A percentile compares a stretch with the other conserved stretches of the same genome.
Evolutionary conservation across 257 asterid genomes (phyloP).

Genomic region (Capsicum baccatum): DNA sequence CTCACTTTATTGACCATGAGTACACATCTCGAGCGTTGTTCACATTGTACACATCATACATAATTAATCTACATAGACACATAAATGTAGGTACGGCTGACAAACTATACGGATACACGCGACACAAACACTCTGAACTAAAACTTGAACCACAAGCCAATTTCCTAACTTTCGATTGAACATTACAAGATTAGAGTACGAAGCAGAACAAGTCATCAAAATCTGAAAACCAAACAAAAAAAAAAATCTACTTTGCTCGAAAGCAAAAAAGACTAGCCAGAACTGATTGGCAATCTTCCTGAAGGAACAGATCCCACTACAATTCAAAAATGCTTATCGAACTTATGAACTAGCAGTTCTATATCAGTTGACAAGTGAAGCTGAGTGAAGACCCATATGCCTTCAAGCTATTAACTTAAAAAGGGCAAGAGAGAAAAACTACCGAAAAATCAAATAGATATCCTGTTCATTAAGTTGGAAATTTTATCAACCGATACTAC

Average conservation of each 20-base stretch:
- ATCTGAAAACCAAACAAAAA: not conserved
- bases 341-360: not conserved
- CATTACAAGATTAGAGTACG: not conserved
- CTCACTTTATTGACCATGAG: not conserved
- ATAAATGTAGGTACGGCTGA: not conserved
- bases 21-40: not conserved
- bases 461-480: constrained; percentile 1
- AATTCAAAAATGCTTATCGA: not conserved
- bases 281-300: not conserved
- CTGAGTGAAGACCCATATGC: not conserved
- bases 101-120: not conserved
- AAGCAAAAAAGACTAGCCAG: not conserved
- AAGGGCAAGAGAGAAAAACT: not conserved
- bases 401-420: not conserved
- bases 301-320: not conserved
- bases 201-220: not conserved
- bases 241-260: not conserved
- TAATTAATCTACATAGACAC: not conserved
- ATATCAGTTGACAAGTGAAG: not conserved
- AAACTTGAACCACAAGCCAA: constrained; percentile 12
- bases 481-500: not conserved
- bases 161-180: constrained; percentile 12
- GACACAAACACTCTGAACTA: not conserved
- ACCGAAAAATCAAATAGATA: not conserved
- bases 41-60: not conserved